Evolutionary conservation across 371 early-diverging fungal species (phyloP).

Genomic region (Quaeritorhiza haematococci): DNA sequence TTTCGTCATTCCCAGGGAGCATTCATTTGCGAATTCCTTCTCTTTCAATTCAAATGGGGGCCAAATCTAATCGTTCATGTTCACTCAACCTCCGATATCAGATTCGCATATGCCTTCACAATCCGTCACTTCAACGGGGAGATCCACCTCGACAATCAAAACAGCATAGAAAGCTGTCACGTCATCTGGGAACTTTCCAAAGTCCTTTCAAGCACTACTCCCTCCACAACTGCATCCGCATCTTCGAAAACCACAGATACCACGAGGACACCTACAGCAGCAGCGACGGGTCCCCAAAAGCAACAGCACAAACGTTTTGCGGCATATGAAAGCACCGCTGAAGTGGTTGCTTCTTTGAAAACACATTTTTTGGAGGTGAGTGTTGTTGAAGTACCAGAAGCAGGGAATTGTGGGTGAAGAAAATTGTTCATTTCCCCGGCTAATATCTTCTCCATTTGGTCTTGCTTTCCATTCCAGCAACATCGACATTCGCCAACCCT

Average conservation of each 20-base stretch:
- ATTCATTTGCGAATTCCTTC: too few species aligned
- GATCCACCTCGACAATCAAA: not conserved
- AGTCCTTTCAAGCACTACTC: not conserved
- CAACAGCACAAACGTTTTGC: too few species aligned
- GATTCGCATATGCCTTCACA: constrained; percentile 7
- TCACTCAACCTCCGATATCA: too few species aligned
- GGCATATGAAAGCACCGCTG: constrained; percentile 3
- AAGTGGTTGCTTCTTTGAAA: constrained; percentile 1
- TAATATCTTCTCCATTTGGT: not conserved
- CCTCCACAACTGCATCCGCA: too few species aligned
- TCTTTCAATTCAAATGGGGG: too few species aligned
- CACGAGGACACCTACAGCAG: too few species aligned
- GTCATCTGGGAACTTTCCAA: not conserved
- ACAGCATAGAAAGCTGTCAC: not conserved
- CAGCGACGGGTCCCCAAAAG: too few species aligned
- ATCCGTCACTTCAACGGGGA: constrained; percentile 16
- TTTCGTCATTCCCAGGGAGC: too few species aligned
- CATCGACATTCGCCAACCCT: not conserved
- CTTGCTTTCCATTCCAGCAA: not conserved
- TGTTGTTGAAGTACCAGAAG: too few species aligned
- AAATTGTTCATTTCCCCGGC: not conserved
- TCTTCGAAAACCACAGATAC: too few species aligned
- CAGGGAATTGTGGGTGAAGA: not conserved
- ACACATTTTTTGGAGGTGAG: constrained; percentile 3
- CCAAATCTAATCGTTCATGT: too few species aligned